phyloP scores from a whole-genome alignment of 495 filamentous ascomycete species.

The Talaromyces trachyspermus region DNA sequence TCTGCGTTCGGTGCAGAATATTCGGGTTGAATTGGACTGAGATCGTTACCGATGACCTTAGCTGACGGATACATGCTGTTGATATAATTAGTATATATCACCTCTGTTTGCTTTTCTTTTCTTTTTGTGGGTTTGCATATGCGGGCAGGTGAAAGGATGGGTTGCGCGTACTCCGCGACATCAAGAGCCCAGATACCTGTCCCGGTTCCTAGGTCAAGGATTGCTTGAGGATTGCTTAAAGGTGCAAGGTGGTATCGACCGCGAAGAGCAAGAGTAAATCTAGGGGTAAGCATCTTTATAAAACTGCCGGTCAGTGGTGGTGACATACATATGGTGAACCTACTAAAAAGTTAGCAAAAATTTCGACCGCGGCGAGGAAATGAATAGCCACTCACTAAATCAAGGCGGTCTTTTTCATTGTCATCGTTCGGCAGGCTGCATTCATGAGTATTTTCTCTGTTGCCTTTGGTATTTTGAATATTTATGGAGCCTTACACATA shows the following conservation, averaged over 20 bases:
- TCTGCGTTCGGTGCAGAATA: slow-evolving; percentile 47
- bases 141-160: neutral
- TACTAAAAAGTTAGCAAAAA: neutral
- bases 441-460: neutral
- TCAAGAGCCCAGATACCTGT: slow-evolving; percentile 63
- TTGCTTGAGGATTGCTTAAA: slow-evolving; percentile 38
- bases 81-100: neutral
- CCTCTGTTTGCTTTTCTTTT: neutral
- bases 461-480: neutral
- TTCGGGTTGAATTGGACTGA: slow-evolving; percentile 54
- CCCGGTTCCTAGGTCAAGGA: slow-evolving; percentile 58
- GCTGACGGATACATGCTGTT: slow-evolving; percentile 35
- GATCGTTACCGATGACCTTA: slow-evolving; percentile 47
- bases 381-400: slow-evolving; percentile 16
- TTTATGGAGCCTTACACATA: neutral
- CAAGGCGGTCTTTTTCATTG: slow-evolving; percentile 18
- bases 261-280: slow-evolving; percentile 33
- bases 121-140: neutral
- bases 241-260: slow-evolving; percentile 50
- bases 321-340: neutral
- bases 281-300: neutral
- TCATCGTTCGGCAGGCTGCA: slow-evolving; percentile 21
- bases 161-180: slow-evolving; percentile 29
- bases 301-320: neutral
- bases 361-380: no score